A percentile compares a stretch with the other conserved stretches of the same genome.
Conservation (phyloP, 352 stramenopile genomes). For the Pythium biforme region DNA sequence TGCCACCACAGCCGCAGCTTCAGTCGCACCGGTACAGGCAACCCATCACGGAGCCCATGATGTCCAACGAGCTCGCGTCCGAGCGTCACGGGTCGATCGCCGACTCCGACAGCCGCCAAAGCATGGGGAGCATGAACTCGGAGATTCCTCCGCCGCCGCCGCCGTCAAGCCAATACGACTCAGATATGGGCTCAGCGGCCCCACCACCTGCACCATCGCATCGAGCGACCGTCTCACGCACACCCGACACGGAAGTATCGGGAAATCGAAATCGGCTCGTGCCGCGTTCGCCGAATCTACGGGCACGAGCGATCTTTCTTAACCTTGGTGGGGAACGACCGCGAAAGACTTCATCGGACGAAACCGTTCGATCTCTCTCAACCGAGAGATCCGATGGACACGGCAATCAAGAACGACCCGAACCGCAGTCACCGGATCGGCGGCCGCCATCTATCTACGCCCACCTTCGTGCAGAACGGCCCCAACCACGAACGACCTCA, state of each 20-base stretch:
- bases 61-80: not conserved
- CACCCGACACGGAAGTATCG: not conserved
- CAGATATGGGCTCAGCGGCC: not conserved
- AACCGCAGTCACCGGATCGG: not conserved
- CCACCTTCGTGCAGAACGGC: not conserved
- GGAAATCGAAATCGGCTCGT: not conserved
- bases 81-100: not conserved
- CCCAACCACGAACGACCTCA: not conserved
- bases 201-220: not conserved
- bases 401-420: not conserved
- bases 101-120: not conserved
- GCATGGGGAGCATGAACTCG: not conserved
- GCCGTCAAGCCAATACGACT: not conserved
- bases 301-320: not conserved
- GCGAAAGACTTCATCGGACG: not conserved
- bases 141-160: not conserved
- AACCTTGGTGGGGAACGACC: not conserved
- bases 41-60: not conserved
- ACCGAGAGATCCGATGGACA: not conserved
- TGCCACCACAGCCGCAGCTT: slow-evolving; percentile 3
- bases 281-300: not conserved
- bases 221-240: not conserved
- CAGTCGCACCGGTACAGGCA: slow-evolving; percentile 1
- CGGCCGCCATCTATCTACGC: not conserved
- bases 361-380: not conserved